Conservation (phyloP, 805 yeast genomes). For the Dipodascopsis tothii region DNA sequence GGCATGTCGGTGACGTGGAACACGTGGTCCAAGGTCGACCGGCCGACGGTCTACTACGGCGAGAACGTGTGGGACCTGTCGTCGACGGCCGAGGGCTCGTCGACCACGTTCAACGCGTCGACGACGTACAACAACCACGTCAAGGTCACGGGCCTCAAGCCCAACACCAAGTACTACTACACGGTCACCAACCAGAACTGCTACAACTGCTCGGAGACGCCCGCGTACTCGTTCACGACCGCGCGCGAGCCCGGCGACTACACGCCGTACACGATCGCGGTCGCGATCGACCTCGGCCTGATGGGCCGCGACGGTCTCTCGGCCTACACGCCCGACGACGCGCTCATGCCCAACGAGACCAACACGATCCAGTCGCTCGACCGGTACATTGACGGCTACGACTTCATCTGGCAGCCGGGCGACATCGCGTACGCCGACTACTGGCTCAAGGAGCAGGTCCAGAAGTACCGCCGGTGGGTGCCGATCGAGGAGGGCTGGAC, state of each 20-base stretch:
- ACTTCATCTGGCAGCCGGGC: slow-evolving; percentile 23
- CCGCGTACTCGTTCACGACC: slow-evolving; percentile 19
- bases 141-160: slow-evolving; percentile 23
- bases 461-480: slow-evolving; percentile 3
- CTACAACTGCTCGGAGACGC: slow-evolving; percentile 11
- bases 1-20: slow-evolving; percentile 29
- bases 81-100: slow-evolving; percentile 12
- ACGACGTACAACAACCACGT: slow-evolving; percentile 28
- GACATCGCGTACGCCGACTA: slow-evolving; percentile 31
- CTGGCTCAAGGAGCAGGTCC: slow-evolving; percentile 26
- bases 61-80: slow-evolving; percentile 14
- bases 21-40: slow-evolving; percentile 20
- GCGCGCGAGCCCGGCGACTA: slow-evolving; percentile 19
- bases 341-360: slow-evolving; percentile 7
- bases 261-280: slow-evolving; percentile 17
- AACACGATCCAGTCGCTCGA: slow-evolving; percentile 20
- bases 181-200: slow-evolving; percentile 23
- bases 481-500: slow-evolving; percentile 11
- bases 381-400: slow-evolving; percentile 17
- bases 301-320: slow-evolving; percentile 16
- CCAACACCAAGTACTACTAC: slow-evolving; percentile 29
- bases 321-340: background rate
- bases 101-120: slow-evolving; percentile 25
- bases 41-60: slow-evolving; percentile 28
- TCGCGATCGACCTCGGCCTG: slow-evolving; percentile 21